Percentiles rank a stretch among this genome's conserved stretches.
Conservation (phyloP, 2,329 filamentous ascomycete species). For the Ophiostoma piceae region DNA sequence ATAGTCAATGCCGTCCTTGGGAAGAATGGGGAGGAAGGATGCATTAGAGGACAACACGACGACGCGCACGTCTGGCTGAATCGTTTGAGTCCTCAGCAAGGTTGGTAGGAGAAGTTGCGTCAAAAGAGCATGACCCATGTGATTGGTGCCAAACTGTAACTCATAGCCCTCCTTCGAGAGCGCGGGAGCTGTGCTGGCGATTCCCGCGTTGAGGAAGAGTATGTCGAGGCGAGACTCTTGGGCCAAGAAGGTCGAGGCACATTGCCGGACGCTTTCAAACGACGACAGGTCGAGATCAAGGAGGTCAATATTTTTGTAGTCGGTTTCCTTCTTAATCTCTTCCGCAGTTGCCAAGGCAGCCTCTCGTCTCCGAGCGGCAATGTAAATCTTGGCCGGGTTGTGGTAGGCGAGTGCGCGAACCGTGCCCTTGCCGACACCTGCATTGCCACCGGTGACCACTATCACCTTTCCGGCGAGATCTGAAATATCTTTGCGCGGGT, state of each 20-base stretch:
- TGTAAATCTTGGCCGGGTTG: conserved; percentile 47
- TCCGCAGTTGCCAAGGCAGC: not conserved
- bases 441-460: conserved; percentile 40
- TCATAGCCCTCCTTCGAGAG: conserved; percentile 44
- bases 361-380: conserved; percentile 29
- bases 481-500: conserved; percentile 33
- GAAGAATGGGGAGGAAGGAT: not conserved
- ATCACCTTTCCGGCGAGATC: conserved; percentile 38
- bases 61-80: conserved; percentile 14
- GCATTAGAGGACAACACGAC: conserved; percentile 7
- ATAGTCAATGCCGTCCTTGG: conserved; percentile 2
- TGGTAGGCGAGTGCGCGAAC: conserved; percentile 40
- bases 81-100: conserved; percentile 24
- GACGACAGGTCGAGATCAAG: conserved; percentile 40
- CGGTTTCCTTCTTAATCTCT: conserved; percentile 31
- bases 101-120: conserved; percentile 35
- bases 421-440: conserved; percentile 41
- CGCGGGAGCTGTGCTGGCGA: conserved; percentile 37
- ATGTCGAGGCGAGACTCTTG: conserved; percentile 39
- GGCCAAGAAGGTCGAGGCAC: conserved; percentile 37
- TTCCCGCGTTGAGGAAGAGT: conserved; percentile 44
- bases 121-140: conserved; percentile 44
- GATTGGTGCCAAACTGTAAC: conserved; percentile 44
- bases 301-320: conserved; percentile 10
- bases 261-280: conserved; percentile 40